Percentiles rank a stretch among this genome's conserved stretches.
Conservation (phyloP, 768 basidiomycete species). For the Amylocystis lapponica region DNA sequence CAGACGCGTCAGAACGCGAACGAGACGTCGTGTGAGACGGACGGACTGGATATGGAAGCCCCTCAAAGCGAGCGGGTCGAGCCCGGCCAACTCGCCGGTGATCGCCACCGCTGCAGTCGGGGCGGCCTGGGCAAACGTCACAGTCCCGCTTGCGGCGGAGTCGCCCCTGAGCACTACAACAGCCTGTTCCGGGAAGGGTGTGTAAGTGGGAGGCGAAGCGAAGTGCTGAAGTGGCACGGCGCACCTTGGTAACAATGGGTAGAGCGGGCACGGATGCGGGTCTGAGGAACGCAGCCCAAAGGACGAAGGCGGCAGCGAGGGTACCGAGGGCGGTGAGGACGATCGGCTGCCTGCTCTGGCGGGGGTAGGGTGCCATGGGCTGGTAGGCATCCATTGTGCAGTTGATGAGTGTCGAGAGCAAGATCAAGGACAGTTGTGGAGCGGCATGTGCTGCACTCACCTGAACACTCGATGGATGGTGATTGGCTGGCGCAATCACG, state of each 20-base stretch:
- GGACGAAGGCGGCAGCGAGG: conserved; percentile 15
- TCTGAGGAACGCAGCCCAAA: conserved; percentile 15
- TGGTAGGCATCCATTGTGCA: conserved; percentile 1
- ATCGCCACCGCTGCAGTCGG: conserved; percentile 49
- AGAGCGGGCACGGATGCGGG: conserved; percentile 5
- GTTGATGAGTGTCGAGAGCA: too few species aligned
- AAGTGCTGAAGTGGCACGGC: not conserved
- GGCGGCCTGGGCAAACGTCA: conserved; percentile 56
- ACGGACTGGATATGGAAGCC: conserved; percentile 83
- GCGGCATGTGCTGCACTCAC: too few species aligned
- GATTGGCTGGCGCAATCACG: too few species aligned
- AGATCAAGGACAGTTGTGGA: too few species aligned
- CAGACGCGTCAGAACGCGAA: not conserved
- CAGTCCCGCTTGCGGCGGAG: conserved; percentile 54
- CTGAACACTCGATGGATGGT: too few species aligned
- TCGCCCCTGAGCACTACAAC: conserved; percentile 58
- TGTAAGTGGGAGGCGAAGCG: not conserved
- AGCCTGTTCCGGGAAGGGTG: conserved; percentile 31
- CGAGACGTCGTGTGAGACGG: too few species aligned
- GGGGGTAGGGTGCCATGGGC: conserved; percentile 1
- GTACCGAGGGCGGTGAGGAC: conserved; percentile 14
- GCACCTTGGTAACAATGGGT: conserved; percentile 14
- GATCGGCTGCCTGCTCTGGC: conserved; percentile 14
- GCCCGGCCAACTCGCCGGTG: conserved; percentile 53
- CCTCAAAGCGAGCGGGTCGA: conserved; percentile 51